Percentiles rank a stretch among this genome's conserved stretches.
Evolutionary conservation across 2,329 filamentous ascomycete species (phyloP).

Genomic region (Pseudopithomyces maydicus): DNA sequence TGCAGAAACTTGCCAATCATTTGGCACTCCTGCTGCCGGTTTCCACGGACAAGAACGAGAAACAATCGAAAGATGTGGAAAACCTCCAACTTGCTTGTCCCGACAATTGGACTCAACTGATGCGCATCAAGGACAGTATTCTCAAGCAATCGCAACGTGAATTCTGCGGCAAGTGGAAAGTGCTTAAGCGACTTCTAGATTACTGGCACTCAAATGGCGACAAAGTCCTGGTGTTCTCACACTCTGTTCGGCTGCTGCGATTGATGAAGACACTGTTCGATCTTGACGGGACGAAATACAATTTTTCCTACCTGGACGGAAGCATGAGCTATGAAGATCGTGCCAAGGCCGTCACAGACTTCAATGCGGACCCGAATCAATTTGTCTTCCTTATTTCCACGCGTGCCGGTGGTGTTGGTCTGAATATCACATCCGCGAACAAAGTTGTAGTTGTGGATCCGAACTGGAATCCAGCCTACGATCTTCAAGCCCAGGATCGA

Average conservation of each 20-base stretch:
- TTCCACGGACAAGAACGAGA: conserved; percentile 67
- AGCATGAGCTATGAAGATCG: conserved; percentile 82
- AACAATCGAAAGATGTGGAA: conserved; percentile 77
- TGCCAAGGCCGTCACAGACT: conserved; percentile 81
- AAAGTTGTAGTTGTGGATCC: conserved; percentile 98
- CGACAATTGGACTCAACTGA: conserved; percentile 74
- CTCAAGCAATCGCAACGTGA: conserved; percentile 82
- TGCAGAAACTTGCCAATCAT: conserved; percentile 92
- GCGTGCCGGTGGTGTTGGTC: conserved; percentile 86
- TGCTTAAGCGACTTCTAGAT: conserved; percentile 81
- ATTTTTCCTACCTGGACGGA: conserved; percentile 88
- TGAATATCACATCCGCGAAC: conserved; percentile 97
- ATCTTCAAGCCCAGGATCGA: conserved; percentile 93
- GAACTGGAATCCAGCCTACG: conserved; percentile 95
- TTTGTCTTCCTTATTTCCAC: conserved; percentile 98
- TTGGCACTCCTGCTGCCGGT: conserved; percentile 83
- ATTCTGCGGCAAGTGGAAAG: conserved; percentile 96
- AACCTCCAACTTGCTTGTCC: conserved; percentile 78
- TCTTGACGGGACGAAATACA: conserved; percentile 77
- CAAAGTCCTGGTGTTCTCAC: conserved; percentile 94
- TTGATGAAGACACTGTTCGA: conserved; percentile 87
- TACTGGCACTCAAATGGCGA: conserved; percentile 91
- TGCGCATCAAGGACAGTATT: conserved; percentile 76
- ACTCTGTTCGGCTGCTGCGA: conserved; percentile 82
- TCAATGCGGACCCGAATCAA: conserved; percentile 83